phyloP scores from a whole-genome alignment of 2,329 filamentous ascomycete genomes.

The Colletotrichum plurivorum region DNA sequence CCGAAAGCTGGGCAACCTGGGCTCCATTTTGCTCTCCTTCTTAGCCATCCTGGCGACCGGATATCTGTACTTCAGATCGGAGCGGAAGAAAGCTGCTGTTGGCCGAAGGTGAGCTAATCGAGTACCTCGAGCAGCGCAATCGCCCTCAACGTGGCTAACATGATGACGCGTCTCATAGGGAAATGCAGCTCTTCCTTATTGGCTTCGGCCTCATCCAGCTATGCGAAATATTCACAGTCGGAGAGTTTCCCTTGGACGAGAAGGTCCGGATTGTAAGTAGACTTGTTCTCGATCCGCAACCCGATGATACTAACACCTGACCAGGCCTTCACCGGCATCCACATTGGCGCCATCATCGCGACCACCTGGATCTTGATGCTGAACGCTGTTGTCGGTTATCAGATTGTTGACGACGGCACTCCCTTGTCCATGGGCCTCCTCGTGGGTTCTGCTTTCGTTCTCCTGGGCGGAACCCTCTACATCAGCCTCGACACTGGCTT shows the following conservation, averaged over 20 bases:
- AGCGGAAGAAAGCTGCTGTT: slow-evolving; percentile 93
- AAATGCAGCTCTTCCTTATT: slow-evolving; percentile 95
- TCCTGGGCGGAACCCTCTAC: slow-evolving; percentile 94
- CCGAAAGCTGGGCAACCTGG: slow-evolving; percentile 84
- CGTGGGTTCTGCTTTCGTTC: slow-evolving; percentile 74
- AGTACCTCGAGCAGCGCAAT: slow-evolving; percentile 6
- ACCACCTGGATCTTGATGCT: slow-evolving; percentile 92
- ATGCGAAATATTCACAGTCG: slow-evolving; percentile 97
- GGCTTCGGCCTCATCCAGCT: slow-evolving; percentile 90
- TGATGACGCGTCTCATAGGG: slow-evolving; percentile 65
- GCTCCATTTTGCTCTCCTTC: slow-evolving; percentile 88
- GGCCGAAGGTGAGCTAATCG: slow-evolving; percentile 79
- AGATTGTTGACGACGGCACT: slow-evolving; percentile 94
- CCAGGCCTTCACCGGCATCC: slow-evolving; percentile 89
- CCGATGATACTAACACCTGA: slow-evolving; percentile 2
- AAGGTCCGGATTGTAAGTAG: slow-evolving; percentile 79
- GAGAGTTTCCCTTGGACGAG: slow-evolving; percentile 83
- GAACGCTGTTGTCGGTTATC: slow-evolving; percentile 93
- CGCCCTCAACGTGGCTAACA: slow-evolving; percentile 43
- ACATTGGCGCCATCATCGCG: slow-evolving; percentile 90
- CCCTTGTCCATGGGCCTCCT: slow-evolving; percentile 85
- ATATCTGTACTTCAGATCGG: slow-evolving; percentile 83
- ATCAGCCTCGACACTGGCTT: slow-evolving; percentile 95
- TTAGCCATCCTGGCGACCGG: slow-evolving; percentile 79
- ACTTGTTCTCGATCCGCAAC: neutral